phyloP scores from a whole-genome alignment of 1,284 basidiomycete genomes.

The Ganoderma boninense region DNA sequence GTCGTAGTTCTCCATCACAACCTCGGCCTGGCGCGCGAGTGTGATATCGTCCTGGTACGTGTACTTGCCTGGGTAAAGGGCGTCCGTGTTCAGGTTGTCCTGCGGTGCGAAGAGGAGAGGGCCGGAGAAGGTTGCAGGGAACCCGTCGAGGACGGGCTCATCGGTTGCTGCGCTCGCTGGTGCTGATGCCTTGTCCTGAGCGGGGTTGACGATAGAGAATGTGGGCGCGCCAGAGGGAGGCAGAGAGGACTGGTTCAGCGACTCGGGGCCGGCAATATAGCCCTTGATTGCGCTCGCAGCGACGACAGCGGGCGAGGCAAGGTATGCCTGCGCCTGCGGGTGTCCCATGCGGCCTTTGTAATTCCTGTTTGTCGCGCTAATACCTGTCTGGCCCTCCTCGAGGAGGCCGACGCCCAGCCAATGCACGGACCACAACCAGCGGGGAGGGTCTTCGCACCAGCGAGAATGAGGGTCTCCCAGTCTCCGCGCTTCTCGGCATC shows the following conservation, averaged over 20 bases:
- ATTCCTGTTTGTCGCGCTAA: constrained; percentile 98
- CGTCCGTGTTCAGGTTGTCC: constrained; percentile 98
- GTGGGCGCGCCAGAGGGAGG: constrained; percentile 64
- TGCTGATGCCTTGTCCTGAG: constrained; percentile 39
- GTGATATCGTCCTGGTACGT: constrained; percentile 99
- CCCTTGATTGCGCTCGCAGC: constrained; percentile 95
- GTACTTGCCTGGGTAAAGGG: constrained; percentile 99
- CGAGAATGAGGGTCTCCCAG: constrained; percentile 87
- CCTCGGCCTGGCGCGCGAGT: constrained; percentile 90
- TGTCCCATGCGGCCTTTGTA: constrained; percentile 99
- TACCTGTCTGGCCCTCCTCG: constrained; percentile 94
- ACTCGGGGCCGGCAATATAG: constrained; percentile 88
- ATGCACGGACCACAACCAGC: constrained; percentile 99
- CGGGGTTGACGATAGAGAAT: constrained; percentile 61
- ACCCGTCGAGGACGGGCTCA: constrained; percentile 78
- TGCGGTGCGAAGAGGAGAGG: constrained; percentile 93
- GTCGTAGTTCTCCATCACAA: constrained; percentile 99
- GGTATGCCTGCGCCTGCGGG: constrained; percentile 94
- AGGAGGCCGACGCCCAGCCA: constrained; percentile 92
- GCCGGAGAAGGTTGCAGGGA: constrained; percentile 88
- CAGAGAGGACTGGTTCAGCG: constrained; percentile 63
- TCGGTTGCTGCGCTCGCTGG: constrained; percentile 41
- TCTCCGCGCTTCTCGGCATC: constrained; percentile 89
- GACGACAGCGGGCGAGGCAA: constrained; percentile 96
- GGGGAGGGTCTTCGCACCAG: constrained; percentile 93